These are phyloP conservation scores for Turritis glabra DNA, from an alignment of 345 rosid genomes.

Conservation along the genomic window DNA sequence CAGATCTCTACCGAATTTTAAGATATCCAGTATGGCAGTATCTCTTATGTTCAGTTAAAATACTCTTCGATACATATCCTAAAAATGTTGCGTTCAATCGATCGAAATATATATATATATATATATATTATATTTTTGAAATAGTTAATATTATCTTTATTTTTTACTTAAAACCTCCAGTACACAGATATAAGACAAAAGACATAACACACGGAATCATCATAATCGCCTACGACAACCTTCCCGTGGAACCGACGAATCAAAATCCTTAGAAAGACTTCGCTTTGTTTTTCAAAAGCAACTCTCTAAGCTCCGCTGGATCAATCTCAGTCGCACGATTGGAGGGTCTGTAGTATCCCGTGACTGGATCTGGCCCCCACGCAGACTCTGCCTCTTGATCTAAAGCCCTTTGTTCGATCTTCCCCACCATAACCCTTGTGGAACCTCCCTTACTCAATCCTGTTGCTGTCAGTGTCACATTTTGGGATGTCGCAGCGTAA, in stretches of 20 bases:
- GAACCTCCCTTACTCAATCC: constrained; percentile 41
- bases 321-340: constrained; percentile 59
- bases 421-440: constrained; percentile 40
- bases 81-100: too few species aligned
- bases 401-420: constrained; percentile 38
- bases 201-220: neutral
- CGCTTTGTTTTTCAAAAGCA: constrained; percentile 54
- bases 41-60: too few species aligned
- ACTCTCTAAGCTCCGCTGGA: constrained; percentile 61
- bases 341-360: constrained; percentile 69
- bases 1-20: too few species aligned
- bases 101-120: too few species aligned
- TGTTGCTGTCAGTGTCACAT: constrained; percentile 4
- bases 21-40: too few species aligned
- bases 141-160: neutral
- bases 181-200: neutral
- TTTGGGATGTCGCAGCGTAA: constrained; percentile 45
- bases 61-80: too few species aligned
- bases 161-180: neutral
- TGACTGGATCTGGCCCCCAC: constrained; percentile 75
- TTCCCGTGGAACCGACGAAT: neutral
- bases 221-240: neutral
- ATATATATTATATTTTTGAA: neutral
- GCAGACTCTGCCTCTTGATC: constrained; percentile 44
- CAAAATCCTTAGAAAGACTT: constrained; percentile 31